Evolutionary conservation across 176 grass and related monocot genomes (phyloP).

Genomic region (Coix lacrymajobi): DNA sequence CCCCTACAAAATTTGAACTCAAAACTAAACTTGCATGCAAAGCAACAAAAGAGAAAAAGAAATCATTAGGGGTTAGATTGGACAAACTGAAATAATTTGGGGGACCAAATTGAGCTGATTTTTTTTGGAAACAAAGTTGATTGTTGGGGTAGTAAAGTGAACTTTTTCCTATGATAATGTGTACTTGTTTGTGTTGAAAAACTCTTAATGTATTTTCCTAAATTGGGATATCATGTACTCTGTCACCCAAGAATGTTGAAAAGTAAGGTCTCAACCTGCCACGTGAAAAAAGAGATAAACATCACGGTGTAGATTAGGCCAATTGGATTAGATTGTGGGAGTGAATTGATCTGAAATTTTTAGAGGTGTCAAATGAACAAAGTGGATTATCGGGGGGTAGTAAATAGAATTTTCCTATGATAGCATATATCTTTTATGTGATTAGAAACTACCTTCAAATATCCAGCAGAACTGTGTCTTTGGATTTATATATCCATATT

Average conservation of each 20-base stretch:
- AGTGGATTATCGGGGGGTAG: background rate
- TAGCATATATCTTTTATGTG: background rate
- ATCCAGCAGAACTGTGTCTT: background rate
- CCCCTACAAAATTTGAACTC: too few species aligned
- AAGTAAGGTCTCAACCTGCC: background rate
- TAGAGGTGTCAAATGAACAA: background rate
- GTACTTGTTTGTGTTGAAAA: too few species aligned
- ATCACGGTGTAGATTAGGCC: background rate
- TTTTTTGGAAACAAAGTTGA: background rate
- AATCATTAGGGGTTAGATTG: background rate
- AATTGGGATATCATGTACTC: background rate
- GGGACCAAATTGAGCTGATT: background rate
- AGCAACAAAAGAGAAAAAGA: background rate
- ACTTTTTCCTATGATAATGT: background rate
- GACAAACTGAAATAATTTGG: background rate
- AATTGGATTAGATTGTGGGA: background rate
- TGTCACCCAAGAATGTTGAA: background rate
- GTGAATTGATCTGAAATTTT: background rate
- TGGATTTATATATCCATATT: background rate
- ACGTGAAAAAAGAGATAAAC: background rate
- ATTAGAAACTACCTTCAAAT: background rate
- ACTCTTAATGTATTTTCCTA: background rate
- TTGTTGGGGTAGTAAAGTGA: background rate
- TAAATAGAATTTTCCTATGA: background rate
- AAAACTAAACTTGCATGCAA: too few species aligned